Evolutionary conservation across 768 basidiomycete species (phyloP).

Genomic region (Roridomyces roridus): DNA sequence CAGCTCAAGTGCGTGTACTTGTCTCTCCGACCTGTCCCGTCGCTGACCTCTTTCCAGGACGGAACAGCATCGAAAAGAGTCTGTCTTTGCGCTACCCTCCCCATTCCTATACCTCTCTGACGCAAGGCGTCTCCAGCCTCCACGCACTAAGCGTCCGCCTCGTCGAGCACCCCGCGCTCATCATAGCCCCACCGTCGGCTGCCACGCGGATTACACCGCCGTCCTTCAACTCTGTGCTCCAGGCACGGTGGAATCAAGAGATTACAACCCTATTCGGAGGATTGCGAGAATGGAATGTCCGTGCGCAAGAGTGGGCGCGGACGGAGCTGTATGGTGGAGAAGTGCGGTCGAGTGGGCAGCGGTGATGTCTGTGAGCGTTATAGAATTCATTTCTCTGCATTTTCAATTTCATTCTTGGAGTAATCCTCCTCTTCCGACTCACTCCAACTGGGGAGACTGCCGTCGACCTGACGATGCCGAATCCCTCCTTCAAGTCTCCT

Average conservation of each 20-base stretch:
- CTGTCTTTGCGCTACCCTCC: slow-evolving; percentile 29
- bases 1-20: slow-evolving; percentile 54
- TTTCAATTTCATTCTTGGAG: too few species aligned
- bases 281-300: slow-evolving; percentile 52
- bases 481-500: too few species aligned
- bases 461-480: too few species aligned
- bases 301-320: slow-evolving; percentile 52
- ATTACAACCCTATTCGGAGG: slow-evolving; percentile 51
- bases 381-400: too few species aligned
- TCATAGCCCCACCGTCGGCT: slow-evolving; percentile 60
- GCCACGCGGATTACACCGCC: slow-evolving; percentile 55
- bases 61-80: slow-evolving; percentile 63
- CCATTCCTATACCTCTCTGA: neutral
- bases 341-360: too few species aligned
- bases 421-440: too few species aligned
- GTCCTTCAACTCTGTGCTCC: slow-evolving; percentile 53
- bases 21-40: neutral
- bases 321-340: too few species aligned
- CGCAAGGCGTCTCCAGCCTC: slow-evolving; percentile 40
- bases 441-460: too few species aligned
- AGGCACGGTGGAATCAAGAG: slow-evolving; percentile 66
- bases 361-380: too few species aligned
- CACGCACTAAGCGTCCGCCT: slow-evolving; percentile 58
- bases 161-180: slow-evolving; percentile 49
- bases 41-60: slow-evolving; percentile 44